Evolutionary conservation across 257 asterid species (phyloP).

Genomic region (Solanum clarkiae): DNA sequence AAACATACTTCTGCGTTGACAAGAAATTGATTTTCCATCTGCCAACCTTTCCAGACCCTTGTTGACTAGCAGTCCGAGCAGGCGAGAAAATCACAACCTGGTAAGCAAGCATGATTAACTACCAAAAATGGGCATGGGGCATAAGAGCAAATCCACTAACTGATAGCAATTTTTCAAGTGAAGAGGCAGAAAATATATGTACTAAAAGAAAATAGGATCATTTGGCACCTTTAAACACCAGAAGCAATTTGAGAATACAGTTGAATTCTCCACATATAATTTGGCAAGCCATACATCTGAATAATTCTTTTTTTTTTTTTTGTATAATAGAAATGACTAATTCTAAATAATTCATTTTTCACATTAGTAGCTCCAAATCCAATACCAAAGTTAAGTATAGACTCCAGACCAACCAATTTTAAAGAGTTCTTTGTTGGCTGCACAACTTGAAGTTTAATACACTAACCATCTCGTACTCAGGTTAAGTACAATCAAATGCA

Average conservation of each 20-base stretch:
- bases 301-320: not conserved
- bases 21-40: conserved; percentile 88
- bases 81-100: conserved; percentile 88
- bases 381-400: not conserved
- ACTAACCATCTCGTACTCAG: not conserved
- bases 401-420: not conserved
- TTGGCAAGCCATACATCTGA: not conserved
- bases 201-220: not conserved
- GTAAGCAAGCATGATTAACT: not conserved
- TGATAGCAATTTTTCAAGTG: not conserved
- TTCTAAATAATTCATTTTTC: not conserved
- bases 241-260: too few relatives aligned
- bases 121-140: not conserved
- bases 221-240: not conserved
- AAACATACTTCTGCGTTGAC: conserved; percentile 81
- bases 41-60: conserved; percentile 97
- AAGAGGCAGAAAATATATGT: not conserved
- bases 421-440: not conserved
- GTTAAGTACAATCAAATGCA: not conserved
- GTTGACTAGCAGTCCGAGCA: conserved; percentile 93
- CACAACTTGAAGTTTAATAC: not conserved
- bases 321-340: not conserved
- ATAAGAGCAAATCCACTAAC: not conserved
- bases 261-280: too few relatives aligned
- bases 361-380: not conserved